A percentile compares a stretch with the other conserved stretches of the same genome.
These are phyloP conservation scores for Nematocida ausubeli DNA, from an alignment of 371 early-diverging fungal species.

Conservation along the genomic window DNA sequence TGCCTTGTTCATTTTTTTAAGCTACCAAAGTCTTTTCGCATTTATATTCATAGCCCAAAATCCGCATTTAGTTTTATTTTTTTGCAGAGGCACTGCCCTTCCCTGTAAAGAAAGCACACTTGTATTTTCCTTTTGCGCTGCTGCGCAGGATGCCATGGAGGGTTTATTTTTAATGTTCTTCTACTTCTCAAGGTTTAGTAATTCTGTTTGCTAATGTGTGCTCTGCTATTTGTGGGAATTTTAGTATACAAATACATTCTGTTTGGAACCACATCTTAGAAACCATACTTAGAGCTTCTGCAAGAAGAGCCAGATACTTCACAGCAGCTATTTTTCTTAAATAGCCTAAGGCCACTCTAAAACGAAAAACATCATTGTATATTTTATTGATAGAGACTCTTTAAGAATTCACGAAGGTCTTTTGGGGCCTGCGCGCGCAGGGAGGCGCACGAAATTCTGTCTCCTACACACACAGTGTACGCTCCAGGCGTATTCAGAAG, in stretches of 20 bases:
- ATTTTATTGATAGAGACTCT: constrained; percentile 16
- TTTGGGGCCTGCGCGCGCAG: constrained; percentile 2
- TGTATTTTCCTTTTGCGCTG: constrained; percentile 22
- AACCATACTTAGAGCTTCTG: too few relatives aligned
- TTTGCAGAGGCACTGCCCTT: neutral
- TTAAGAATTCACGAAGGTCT: constrained; percentile 14
- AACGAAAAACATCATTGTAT: too few relatives aligned
- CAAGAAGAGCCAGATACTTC: too few relatives aligned
- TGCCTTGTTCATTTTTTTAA: constrained; percentile 17
- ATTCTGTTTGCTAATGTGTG: too few relatives aligned
- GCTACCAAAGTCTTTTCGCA: neutral
- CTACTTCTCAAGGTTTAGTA: neutral
- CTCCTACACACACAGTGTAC: constrained; percentile 46
- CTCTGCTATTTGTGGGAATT: too few relatives aligned
- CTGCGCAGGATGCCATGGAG: constrained; percentile 6
- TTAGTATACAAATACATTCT: too few relatives aligned
- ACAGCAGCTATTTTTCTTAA: too few relatives aligned
- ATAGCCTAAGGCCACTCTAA: too few relatives aligned
- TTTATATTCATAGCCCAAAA: neutral
- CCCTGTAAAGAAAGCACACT: neutral
- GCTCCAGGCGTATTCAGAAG: constrained; percentile 16
- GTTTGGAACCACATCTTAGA: too few relatives aligned
- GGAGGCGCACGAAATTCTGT: constrained; percentile 34
- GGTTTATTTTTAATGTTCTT: neutral
- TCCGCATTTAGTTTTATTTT: constrained; percentile 7